A percentile compares a stretch with the other conserved stretches of the same genome.
phyloP scores from a whole-genome alignment of 345 rosid species.

The Corchorus olitorius region DNA sequence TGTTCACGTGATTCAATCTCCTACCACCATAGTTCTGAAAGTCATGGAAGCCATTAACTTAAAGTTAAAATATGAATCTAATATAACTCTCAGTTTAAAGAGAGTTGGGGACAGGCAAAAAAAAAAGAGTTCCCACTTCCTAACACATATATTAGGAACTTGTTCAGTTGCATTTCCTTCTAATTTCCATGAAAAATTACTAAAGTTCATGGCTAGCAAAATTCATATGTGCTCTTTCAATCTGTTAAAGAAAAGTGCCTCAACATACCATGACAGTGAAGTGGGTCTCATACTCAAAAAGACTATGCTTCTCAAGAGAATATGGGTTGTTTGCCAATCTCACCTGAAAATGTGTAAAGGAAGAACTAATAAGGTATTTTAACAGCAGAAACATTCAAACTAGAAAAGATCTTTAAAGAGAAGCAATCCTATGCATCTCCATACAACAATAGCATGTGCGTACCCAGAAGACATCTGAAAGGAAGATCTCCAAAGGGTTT shows the following conservation, averaged over 20 bases:
- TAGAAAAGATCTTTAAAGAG: neutral
- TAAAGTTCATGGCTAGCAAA: neutral
- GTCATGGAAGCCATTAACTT: slow-evolving; percentile 21
- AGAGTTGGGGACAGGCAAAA: neutral
- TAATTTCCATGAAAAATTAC: neutral
- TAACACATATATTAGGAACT: neutral
- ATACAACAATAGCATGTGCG: slow-evolving; percentile 14
- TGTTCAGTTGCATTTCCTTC: neutral
- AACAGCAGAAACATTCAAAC: neutral
- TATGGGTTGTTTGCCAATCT: slow-evolving; percentile 85
- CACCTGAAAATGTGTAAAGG: slow-evolving; percentile 54
- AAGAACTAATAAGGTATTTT: slow-evolving; percentile 5
- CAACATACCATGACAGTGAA: slow-evolving; percentile 92
- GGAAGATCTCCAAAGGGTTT: slow-evolving; percentile 75
- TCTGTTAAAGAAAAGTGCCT: slow-evolving; percentile 12
- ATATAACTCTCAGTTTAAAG: neutral
- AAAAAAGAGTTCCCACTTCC: neutral
- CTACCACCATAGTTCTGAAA: slow-evolving; percentile 88
- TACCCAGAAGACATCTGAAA: slow-evolving; percentile 92
- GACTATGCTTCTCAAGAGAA: slow-evolving; percentile 73
- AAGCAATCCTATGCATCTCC: neutral
- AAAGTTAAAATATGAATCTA: neutral
- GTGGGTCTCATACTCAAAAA: slow-evolving; percentile 94
- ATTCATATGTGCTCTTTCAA: neutral
- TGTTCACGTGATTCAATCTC: slow-evolving; percentile 73